Evolutionary conservation across 768 basidiomycete genomes (phyloP).

Genomic region (Suillus clintonianus): DNA sequence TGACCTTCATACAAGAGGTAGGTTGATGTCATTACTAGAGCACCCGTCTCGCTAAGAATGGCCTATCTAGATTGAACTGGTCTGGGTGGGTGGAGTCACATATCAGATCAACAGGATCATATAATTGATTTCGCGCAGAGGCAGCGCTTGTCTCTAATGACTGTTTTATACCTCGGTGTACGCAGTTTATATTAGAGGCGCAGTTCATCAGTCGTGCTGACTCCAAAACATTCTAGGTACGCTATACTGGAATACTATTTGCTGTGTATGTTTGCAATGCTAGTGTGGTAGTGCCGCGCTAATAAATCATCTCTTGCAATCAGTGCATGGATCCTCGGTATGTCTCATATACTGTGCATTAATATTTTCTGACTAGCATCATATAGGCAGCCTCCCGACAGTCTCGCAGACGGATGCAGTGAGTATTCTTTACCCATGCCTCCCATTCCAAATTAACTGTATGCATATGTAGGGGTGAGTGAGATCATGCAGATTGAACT

Average conservation of each 20-base stretch:
- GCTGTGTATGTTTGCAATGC: neutral
- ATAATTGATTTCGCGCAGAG: neutral
- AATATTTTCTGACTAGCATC: neutral
- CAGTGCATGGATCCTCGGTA: neutral
- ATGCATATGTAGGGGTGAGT: neutral
- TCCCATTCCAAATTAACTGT: neutral
- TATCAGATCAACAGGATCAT: neutral
- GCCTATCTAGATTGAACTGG: neutral
- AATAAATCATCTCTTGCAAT: neutral
- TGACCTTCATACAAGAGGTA: neutral
- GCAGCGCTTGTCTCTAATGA: neutral
- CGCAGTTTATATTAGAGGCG: neutral
- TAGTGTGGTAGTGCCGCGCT: neutral
- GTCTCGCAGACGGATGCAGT: neutral
- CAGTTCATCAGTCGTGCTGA: neutral
- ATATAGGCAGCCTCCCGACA: neutral
- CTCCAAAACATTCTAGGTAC: neutral
- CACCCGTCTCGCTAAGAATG: neutral
- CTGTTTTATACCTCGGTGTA: neutral
- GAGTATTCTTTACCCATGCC: neutral
- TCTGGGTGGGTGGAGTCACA: neutral
- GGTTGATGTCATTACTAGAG: neutral
- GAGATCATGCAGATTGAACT: neutral
- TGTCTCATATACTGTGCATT: neutral
- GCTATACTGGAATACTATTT: neutral